phyloP scores from a whole-genome alignment of 257 asterid species.

The Fraxinus pennsylvanica region DNA sequence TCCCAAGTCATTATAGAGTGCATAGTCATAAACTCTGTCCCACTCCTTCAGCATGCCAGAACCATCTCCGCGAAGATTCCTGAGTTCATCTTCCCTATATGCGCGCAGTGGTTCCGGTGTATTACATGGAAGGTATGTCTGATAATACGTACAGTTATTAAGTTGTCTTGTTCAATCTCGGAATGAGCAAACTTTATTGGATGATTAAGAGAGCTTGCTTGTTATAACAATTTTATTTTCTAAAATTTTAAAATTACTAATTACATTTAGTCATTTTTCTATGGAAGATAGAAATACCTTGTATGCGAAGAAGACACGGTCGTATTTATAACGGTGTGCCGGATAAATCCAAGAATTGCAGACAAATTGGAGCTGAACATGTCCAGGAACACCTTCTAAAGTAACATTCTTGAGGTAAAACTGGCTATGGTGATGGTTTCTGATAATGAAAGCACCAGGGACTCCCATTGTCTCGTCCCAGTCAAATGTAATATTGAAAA shows the following conservation, averaged over 20 bases:
- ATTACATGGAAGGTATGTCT: conserved; percentile 40
- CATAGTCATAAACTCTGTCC: conserved; percentile 62
- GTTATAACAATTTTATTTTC: background rate
- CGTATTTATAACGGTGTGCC: conserved; percentile 31
- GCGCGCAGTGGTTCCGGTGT: conserved; percentile 43
- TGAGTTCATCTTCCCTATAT: conserved; percentile 45
- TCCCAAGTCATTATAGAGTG: conserved; percentile 47
- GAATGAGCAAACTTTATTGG: background rate
- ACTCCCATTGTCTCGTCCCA: conserved; percentile 43
- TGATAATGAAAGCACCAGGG: conserved; percentile 47
- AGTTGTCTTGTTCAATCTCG: background rate
- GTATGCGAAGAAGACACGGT: conserved; percentile 47
- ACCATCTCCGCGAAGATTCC: conserved; percentile 44
- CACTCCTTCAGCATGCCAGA: conserved; percentile 45
- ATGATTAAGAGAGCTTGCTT: background rate
- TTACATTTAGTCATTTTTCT: background rate
- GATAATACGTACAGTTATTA: background rate
- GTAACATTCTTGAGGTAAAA: conserved; percentile 54
- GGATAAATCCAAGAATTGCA: conserved; percentile 64
- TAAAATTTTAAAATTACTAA: background rate
- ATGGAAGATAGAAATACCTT: conserved; percentile 24
- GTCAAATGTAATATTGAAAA: conserved; percentile 30
- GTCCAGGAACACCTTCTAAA: conserved; percentile 47
- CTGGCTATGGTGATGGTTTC: conserved; percentile 43
- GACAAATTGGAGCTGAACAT: conserved; percentile 44